Evolutionary conservation across 2,329 filamentous ascomycete species (phyloP), one percentile per base, ranked within the genome.

Genomic region (Colletotrichum tanaceti): DNA sequence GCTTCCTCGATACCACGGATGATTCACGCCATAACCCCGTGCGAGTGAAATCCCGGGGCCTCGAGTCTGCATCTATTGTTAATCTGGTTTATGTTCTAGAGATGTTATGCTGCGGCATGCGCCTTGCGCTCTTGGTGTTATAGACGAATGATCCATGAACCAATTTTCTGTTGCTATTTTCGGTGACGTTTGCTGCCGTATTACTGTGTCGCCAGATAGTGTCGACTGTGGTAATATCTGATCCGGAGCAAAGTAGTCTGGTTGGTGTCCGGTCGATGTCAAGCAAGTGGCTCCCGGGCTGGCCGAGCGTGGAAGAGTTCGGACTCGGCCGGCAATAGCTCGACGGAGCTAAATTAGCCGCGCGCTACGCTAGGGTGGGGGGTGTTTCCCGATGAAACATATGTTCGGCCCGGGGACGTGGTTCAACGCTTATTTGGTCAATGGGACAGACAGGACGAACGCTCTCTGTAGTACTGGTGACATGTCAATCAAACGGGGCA

Each of bases 1-100:
- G 49, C 55, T 65, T 43, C 38, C 32, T 55, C 20, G 28, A 44
- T 35, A 55, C n/a, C 55, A 50, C 50, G 55, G 44, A 65, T 16
- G 10, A 35, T 16, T 46, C 49, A 44, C 55, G 62, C 49, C 55
- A 16, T 28, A 38, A 52, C 62, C 62, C 65, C 65, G 61, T 55
- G 62, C 62, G 65, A 68, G 55, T 68, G 44, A 68, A 44, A 68
- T 68, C 65, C 35, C 50, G 62, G 62, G 65, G 65, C 49, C 47
- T 50, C 63, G 57, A 38, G 50, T 61, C 55, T 68, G 50, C 65
- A 57, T 57, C 62, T 65, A 55, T 65, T 68, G 20, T 65, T 60
- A 9, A 60, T 61, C 39, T 68, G 24, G 50, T 44, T 68, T 57
- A 24, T 46, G 47, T 50, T 52, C 52, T 65, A 60, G 61, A 68